Percentiles rank a stretch among this genome's conserved stretches.
These are phyloP conservation scores for Pelargonium exstipulatum DNA, from an alignment of 441 rosid genomes.

Conservation along the genomic window DNA sequence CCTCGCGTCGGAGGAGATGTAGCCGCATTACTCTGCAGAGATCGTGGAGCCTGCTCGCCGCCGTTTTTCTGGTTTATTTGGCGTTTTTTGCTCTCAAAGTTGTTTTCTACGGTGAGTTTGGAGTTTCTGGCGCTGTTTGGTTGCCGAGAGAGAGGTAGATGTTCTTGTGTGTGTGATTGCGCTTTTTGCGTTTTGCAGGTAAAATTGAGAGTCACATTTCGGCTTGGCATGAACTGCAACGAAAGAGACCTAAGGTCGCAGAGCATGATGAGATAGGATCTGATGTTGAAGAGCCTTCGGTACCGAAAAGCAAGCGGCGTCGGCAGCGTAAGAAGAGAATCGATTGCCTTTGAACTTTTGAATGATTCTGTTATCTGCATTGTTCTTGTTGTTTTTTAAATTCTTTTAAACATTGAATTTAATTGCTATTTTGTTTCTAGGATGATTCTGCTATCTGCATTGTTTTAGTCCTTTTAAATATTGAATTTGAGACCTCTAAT, in stretches of 20 bases:
- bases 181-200: background rate
- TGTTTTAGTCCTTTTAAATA: background rate
- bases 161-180: background rate
- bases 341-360: slow-evolving; percentile 18
- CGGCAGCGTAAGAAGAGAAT: slow-evolving; percentile 37
- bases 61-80: background rate
- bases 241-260: background rate
- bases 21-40: slow-evolving; percentile 2
- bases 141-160: background rate
- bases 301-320: slow-evolving; percentile 30
- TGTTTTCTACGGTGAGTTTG: slow-evolving; percentile 7
- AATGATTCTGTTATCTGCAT: slow-evolving; percentile 6
- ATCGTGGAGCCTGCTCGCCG: background rate
- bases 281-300: slow-evolving; percentile 13
- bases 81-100: slow-evolving; percentile 3
- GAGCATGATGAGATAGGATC: background rate
- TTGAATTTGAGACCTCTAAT: background rate
- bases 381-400: background rate
- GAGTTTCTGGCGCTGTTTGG: background rate
- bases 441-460: background rate
- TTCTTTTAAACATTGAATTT: background rate
- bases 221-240: slow-evolving; percentile 6
- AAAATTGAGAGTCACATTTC: background rate
- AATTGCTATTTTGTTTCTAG: background rate
- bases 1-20: background rate